Conservation (phyloP, 192 early-diverging fungal species). For the Phycomyces blakesleeanus region DNA sequence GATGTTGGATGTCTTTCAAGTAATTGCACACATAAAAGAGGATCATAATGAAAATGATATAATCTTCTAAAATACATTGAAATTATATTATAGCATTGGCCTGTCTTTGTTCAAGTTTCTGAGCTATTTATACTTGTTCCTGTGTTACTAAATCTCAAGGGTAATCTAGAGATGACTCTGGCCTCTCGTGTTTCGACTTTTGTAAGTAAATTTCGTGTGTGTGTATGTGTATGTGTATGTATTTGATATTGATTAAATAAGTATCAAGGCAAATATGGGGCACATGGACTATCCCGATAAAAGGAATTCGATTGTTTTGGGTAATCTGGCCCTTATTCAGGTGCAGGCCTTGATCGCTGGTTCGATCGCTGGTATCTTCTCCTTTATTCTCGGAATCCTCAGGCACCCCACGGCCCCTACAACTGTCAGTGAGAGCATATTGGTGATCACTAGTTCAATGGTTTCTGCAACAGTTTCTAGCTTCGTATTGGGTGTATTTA, state of each 20-base stretch:
- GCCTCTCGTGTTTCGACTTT: constrained; percentile 81
- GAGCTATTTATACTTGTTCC: constrained; percentile 85
- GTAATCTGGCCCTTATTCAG: constrained; percentile 74
- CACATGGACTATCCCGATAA: constrained; percentile 50
- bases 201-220: constrained; percentile 34
- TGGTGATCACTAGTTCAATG: constrained; percentile 65
- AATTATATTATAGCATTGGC: constrained; percentile 52
- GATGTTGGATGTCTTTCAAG: constrained; percentile 62
- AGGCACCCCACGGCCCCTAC: constrained; percentile 42
- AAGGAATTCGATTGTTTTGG: constrained; percentile 55
- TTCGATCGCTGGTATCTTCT: constrained; percentile 66
- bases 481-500: constrained; percentile 67
- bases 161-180: constrained; percentile 90
- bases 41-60: constrained; percentile 5
- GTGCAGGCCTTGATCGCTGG: constrained; percentile 71
- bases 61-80: too few species aligned
- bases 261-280: constrained; percentile 58
- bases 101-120: constrained; percentile 62
- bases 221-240: not conserved
- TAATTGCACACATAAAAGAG: constrained; percentile 17
- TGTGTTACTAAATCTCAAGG: constrained; percentile 83
- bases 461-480: constrained; percentile 66
- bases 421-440: constrained; percentile 41
- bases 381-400: constrained; percentile 55
- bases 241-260: not conserved